These are phyloP conservation scores for Sphagnum magellanicum DNA, from an alignment of 228 moss, liverwort and hornwort genomes.

Conservation along the genomic window DNA sequence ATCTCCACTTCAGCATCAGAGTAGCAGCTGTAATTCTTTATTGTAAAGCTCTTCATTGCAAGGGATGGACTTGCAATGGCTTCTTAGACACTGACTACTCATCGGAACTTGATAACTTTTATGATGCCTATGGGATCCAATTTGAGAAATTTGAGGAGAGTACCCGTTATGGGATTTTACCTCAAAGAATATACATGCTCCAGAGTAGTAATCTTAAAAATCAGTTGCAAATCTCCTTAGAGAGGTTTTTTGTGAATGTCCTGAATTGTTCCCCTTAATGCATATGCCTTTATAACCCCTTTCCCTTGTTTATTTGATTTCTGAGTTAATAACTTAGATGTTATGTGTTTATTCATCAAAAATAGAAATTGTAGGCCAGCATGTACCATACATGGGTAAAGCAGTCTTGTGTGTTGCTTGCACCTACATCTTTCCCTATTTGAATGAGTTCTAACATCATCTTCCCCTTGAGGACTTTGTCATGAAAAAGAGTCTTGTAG, in stretches of 20 bases:
- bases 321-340: too few relatives aligned
- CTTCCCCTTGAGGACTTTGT: too few relatives aligned
- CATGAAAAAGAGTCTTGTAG: too few relatives aligned
- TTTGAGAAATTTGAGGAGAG: background rate
- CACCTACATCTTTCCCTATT: too few relatives aligned
- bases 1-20: background rate
- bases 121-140: background rate
- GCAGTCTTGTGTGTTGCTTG: too few relatives aligned
- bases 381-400: too few relatives aligned
- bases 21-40: background rate
- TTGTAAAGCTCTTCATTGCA: background rate
- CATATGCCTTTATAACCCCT: too few relatives aligned
- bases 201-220: too few relatives aligned
- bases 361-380: too few relatives aligned
- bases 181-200: background rate
- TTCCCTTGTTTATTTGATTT: too few relatives aligned
- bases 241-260: background rate
- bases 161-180: background rate
- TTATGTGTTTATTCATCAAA: too few relatives aligned
- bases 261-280: background rate
- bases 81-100: background rate
- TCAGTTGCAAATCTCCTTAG: background rate
- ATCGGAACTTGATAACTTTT: background rate
- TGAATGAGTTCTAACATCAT: too few relatives aligned
- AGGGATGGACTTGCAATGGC: background rate